A percentile compares a stretch with the other conserved stretches of the same genome.
Conservation (phyloP, 139 green algal genomes). For the Chlamydomonas sp. region DNA sequence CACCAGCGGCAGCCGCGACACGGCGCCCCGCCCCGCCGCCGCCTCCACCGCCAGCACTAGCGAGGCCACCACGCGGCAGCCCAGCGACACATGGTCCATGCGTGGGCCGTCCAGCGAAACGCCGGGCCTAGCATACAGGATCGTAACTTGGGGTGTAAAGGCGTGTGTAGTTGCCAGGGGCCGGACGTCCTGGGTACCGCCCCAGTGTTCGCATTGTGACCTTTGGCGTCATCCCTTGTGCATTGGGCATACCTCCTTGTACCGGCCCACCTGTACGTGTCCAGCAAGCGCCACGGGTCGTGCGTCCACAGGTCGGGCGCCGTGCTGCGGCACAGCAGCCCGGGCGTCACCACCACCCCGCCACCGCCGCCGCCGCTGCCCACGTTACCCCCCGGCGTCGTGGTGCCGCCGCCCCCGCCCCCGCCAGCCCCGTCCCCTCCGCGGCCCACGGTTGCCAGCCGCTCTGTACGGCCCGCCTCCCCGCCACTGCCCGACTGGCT, state of each 20-base stretch:
- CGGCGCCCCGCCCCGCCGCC: slow-evolving; percentile 30
- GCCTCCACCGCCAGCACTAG: slow-evolving; percentile 31
- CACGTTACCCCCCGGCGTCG: not conserved
- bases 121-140: slow-evolving; percentile 2
- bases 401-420: not conserved
- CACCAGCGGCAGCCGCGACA: slow-evolving; percentile 36
- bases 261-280: slow-evolving; percentile 12
- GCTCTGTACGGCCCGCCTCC: not conserved
- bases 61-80: slow-evolving; percentile 35
- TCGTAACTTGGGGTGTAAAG: too few relatives aligned
- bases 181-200: not conserved
- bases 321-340: slow-evolving; percentile 15
- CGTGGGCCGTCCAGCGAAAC: not conserved
- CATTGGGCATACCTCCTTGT: not conserved
- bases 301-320: slow-evolving; percentile 42
- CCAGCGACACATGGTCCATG: slow-evolving; percentile 38
- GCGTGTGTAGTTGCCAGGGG: too few relatives aligned
- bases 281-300: slow-evolving; percentile 37
- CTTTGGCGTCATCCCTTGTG: too few relatives aligned
- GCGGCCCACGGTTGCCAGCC: not conserved
- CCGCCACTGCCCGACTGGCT: not conserved
- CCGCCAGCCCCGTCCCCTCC: not conserved
- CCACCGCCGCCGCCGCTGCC: not conserved
- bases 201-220: too few relatives aligned
- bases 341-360: not conserved